Evolutionary conservation across 2,329 filamentous ascomycete species (phyloP), one percentile per base, ranked within the genome.

Genomic region (Fusarium guadeloupense): DNA sequence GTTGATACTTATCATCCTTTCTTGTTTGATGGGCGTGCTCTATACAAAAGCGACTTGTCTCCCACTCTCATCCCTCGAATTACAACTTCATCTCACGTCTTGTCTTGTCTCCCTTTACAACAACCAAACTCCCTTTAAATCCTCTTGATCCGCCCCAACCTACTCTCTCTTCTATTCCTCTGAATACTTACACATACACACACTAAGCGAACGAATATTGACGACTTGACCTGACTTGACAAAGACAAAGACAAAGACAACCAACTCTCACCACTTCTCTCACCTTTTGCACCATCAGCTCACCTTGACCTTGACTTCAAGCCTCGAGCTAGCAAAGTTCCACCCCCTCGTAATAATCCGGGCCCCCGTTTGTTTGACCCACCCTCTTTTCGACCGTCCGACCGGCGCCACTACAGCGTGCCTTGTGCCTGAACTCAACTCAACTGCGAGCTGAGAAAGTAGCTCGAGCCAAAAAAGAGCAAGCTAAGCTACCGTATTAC

Each of bases 381-480:
- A 66, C 66, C 51, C 54, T 60, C 64, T 56, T n/a, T 69, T 66
- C 66, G 59, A 65, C 63, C 66, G 49, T 55, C 62, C 67, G 64
- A 69, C 66, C 66, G 64, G 67, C 67, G 62, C 67, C 67, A 67
- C 64, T 69, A 54, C 54, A 69, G 58, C 58, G 60, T 63, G 59
- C 60, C 60, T 64, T 64, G 60, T 60, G 60, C 61, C 59, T 66
- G 59, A 55, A 46, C 52, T 58, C 52, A 57, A 66, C 54, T 49
- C 52, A 58, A 66, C 54, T 49, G 50, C 43, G 45, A 66, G 59
- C 63, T 64, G 60, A 64, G 55, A 64, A 61, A 63, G 59, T 60
- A 64, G 50, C 46, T 59, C 34, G 39, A 54, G 49, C 38, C 48
- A 56, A 53, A 44, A 50, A 30, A 30, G 57, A 55, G 45, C 54